Percentiles rank a stretch among this genome's conserved stretches.
Conservation (phyloP, 2,329 filamentous ascomycete genomes). For the Microsporum ferrugineum region DNA sequence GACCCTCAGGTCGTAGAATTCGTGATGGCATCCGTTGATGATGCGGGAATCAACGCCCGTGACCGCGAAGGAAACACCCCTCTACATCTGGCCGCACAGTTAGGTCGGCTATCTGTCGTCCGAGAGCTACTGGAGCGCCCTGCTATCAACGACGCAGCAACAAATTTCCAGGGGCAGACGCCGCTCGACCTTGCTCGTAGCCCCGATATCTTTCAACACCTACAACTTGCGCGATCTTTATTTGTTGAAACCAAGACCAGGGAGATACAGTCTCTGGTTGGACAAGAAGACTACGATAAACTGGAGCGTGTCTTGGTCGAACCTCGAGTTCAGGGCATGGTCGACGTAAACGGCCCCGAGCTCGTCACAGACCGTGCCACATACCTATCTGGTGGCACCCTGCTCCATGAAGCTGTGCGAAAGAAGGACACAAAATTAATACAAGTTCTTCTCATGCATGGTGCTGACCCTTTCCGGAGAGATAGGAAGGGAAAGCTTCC, state of each 20-base stretch:
- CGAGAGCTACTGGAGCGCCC: conserved; percentile 71
- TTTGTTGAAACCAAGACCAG: conserved; percentile 79
- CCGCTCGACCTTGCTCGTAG: conserved; percentile 81
- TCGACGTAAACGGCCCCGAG: conserved; percentile 89
- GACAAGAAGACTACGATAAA: conserved; percentile 59
- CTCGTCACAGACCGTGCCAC: conserved; percentile 71
- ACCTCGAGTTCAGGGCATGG: conserved; percentile 66
- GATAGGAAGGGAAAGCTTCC: conserved; percentile 92
- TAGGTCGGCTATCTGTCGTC: conserved; percentile 71
- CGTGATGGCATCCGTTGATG: conserved; percentile 64
- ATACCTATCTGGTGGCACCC: conserved; percentile 70
- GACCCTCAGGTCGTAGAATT: conserved; percentile 88
- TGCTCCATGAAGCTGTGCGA: conserved; percentile 86
- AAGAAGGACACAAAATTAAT: conserved; percentile 79
- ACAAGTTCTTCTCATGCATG: conserved; percentile 80
- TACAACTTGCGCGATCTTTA: conserved; percentile 79
- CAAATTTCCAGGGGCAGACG: conserved; percentile 73
- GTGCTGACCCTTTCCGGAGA: conserved; percentile 87
- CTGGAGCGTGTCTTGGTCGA: conserved; percentile 75
- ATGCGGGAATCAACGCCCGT: conserved; percentile 72
- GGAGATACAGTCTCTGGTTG: conserved; percentile 70
- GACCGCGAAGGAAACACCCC: conserved; percentile 93
- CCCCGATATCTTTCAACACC: conserved; percentile 87
- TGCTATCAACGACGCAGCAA: conserved; percentile 74
- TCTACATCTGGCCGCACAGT: conserved; percentile 71